Evolutionary conservation across 306 rosid genomes (phyloP).

Genomic region (Lathyrus sativus): DNA sequence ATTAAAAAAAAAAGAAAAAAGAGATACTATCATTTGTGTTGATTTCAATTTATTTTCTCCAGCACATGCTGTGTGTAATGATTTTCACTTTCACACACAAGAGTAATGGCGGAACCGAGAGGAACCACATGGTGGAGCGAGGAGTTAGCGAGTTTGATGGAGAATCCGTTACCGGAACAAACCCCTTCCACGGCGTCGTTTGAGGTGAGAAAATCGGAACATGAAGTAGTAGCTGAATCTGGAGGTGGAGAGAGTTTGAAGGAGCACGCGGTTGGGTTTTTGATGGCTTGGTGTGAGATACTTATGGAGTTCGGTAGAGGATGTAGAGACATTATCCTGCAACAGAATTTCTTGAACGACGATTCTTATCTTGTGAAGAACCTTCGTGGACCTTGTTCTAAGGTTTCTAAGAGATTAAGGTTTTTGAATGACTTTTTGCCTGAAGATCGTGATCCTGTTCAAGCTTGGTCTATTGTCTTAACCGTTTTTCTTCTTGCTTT

Average conservation of each 20-base stretch:
- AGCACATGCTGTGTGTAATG: background rate
- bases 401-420: conserved; percentile 62
- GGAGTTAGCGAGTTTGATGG: conserved; percentile 16
- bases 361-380: conserved; percentile 65
- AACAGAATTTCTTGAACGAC: conserved; percentile 70
- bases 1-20: background rate
- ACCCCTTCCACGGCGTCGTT: conserved; percentile 43
- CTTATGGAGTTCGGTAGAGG: conserved; percentile 77
- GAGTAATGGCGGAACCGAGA: conserved; percentile 20
- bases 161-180: conserved; percentile 5
- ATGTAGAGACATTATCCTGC: conserved; percentile 64
- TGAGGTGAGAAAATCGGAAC: conserved; percentile 33
- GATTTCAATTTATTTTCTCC: background rate
- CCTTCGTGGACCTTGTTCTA: conserved; percentile 63
- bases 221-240: conserved; percentile 41
- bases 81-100: too few relatives aligned
- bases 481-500: conserved; percentile 75
- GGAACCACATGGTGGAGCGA: conserved; percentile 29
- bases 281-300: conserved; percentile 90
- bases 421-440: conserved; percentile 83
- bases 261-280: conserved; percentile 80
- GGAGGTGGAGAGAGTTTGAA: conserved; percentile 63
- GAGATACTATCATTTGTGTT: background rate
- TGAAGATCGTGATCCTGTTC: conserved; percentile 94
- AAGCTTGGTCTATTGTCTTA: conserved; percentile 81